Conservation (phyloP, 2,329 filamentous ascomycete genomes). For the Calonectria crousiana region DNA sequence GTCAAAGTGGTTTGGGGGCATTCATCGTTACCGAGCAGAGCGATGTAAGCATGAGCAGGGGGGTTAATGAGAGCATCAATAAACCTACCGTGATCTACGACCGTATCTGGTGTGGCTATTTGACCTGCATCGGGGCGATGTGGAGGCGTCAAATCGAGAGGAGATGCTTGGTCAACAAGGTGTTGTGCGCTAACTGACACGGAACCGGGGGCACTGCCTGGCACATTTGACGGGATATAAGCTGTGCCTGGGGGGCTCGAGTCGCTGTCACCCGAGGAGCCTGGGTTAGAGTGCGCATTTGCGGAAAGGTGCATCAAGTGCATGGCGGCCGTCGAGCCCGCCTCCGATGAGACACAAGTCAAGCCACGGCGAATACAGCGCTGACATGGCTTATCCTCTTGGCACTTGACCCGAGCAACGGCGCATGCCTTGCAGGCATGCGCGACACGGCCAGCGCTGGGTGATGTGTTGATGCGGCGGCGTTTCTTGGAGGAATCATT, state of each 20-base stretch:
- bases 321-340: constrained; percentile 56
- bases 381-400: constrained; percentile 66
- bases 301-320: constrained; percentile 58
- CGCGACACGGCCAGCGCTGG: constrained; percentile 62
- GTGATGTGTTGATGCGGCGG: constrained; percentile 58
- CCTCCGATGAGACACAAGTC: constrained; percentile 55
- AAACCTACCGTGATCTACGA: constrained; percentile 31
- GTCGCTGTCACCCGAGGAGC: constrained; percentile 38
- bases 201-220: constrained; percentile 23
- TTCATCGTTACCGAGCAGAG: no score
- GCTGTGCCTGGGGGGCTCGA: constrained; percentile 26
- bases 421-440: constrained; percentile 67
- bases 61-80: not conserved
- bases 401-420: constrained; percentile 65
- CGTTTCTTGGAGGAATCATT: constrained; percentile 62
- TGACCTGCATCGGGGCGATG: constrained; percentile 33
- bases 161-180: constrained; percentile 28
- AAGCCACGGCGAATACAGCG: constrained; percentile 62
- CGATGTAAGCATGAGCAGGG: not conserved
- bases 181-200: constrained; percentile 23
- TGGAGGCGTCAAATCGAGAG: constrained; percentile 29
- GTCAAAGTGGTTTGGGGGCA: no score
- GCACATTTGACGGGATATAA: constrained; percentile 21
- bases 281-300: constrained; percentile 47
- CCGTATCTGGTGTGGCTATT: constrained; percentile 36